These are phyloP conservation scores for Gracilariopsis chorda DNA, from an alignment of 23 red algal species.

Conservation along the genomic window DNA sequence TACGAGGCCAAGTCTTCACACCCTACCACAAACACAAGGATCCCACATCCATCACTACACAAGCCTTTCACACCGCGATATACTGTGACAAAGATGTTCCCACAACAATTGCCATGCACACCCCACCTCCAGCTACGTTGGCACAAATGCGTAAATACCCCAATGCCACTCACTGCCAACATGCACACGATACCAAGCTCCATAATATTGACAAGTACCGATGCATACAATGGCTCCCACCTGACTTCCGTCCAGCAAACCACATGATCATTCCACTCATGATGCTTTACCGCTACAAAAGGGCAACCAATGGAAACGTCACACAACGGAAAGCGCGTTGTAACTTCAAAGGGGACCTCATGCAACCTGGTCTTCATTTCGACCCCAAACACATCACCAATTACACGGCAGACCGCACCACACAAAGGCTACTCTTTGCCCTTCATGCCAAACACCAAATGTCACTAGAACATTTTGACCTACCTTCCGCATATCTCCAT, in stretches of 20 bases:
- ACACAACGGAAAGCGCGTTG: not conserved
- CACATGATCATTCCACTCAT: conserved; percentile 13
- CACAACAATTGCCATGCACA: not conserved
- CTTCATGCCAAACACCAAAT: not conserved
- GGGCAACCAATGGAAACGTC: not conserved
- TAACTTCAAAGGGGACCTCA: not conserved
- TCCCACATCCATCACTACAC: not conserved
- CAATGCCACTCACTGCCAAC: no score
- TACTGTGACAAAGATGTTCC: not conserved
- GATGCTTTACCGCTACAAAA: not conserved
- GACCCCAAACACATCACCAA: not conserved
- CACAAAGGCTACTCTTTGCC: not conserved
- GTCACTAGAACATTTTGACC: not conserved
- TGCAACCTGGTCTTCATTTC: not conserved
- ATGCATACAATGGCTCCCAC: no score
- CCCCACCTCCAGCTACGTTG: not conserved
- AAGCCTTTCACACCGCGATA: not conserved
- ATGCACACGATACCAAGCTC: no score
- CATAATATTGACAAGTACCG: no score
- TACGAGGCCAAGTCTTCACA: conserved; percentile 5
- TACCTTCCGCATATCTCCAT: not conserved
- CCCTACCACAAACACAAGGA: not conserved
- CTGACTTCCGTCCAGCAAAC: no score
- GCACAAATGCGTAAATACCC: no score
- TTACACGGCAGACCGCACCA: not conserved